Evolutionary conservation across 768 basidiomycete species (phyloP).

Genomic region (Hygrocybe punicea): DNA sequence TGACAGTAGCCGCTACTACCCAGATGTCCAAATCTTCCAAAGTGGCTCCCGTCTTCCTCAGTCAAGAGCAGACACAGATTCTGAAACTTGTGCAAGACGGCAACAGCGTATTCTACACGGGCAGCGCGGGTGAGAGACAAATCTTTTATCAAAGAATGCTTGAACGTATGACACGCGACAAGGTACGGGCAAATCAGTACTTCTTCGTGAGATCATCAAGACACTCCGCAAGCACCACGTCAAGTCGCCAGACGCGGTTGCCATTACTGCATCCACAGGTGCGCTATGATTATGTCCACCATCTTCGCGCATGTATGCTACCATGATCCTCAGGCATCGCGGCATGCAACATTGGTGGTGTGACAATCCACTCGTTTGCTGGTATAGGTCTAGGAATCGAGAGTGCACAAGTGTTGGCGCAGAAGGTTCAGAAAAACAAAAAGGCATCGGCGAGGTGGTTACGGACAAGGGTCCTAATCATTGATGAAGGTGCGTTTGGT

Average conservation of each 20-base stretch:
- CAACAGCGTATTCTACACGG: slow-evolving; percentile 89
- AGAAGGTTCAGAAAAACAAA: slow-evolving; percentile 74
- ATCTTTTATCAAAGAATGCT: slow-evolving; percentile 15
- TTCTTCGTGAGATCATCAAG: slow-evolving; percentile 88
- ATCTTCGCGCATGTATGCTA: background rate
- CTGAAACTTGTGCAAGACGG: slow-evolving; percentile 70
- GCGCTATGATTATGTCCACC: slow-evolving; percentile 3
- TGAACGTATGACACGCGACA: background rate
- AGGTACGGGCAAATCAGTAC: slow-evolving; percentile 97
- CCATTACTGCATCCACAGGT: slow-evolving; percentile 95
- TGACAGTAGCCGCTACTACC: slow-evolving; percentile 11
- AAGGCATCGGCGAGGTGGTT: slow-evolving; percentile 80
- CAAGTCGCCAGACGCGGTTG: slow-evolving; percentile 67
- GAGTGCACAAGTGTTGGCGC: slow-evolving; percentile 53
- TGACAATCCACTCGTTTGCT: slow-evolving; percentile 94
- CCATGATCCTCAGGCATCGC: slow-evolving; percentile 63
- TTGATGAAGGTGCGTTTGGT: slow-evolving; percentile 64
- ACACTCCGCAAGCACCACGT: slow-evolving; percentile 54
- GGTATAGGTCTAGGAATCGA: slow-evolving; percentile 86
- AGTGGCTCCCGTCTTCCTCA: slow-evolving; percentile 56
- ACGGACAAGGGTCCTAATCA: slow-evolving; percentile 78
- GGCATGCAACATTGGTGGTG: slow-evolving; percentile 95
- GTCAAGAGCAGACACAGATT: slow-evolving; percentile 83
- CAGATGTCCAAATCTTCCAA: slow-evolving; percentile 27
- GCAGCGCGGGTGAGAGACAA: slow-evolving; percentile 77